Base-by-base conservation (phyloP, 2,329 filamentous ascomycete species). In the Cordyceps javanica region DNA sequence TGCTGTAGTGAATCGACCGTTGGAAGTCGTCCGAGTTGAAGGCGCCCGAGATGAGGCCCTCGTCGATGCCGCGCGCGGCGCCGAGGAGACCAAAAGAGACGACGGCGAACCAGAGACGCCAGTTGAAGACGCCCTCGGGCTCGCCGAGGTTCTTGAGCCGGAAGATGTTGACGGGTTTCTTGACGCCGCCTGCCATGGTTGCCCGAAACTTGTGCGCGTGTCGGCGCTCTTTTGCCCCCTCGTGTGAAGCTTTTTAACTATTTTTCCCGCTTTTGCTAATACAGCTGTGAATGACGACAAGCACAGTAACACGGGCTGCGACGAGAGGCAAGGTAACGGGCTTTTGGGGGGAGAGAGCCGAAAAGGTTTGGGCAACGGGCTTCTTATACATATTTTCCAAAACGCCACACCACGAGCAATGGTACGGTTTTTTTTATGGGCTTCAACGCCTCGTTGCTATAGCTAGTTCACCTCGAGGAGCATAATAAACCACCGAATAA, bases 71-170 rank as follows among this genome's bases (percentile, higher is more conserved):
- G 59, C 89, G 82, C 41, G 88, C 88, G 3, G 89, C 88, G 56
- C 89, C 89, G 72, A 60, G 83, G 36, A 93, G 79, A 49, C 85
- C 86, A 62, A 91, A 90, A 5, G 83, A 86, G 61, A 89, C 68
- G 56, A 91, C 87, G 42, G 88, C 85, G 70, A 89, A 90, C 86
- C 87, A 91, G 60, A 92, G 77, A 45, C 83, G 79, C 87, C 87
- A 91, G 73, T 92, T 92, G 69, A 91, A 82, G 61, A 86, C 81
- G 66, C 88, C 82, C 57, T 80, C 79, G 5, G 89, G 89, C 60
- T 89, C 87, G 59, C 82, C 81, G 50, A 85, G 75, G 61, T 87
- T 70, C 65, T 82, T 79, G 60, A 87, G 71, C 64, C 77, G 81
- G 74, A 90, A 91, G 65, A 90, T 75, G 65, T 82, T 81, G 70